A percentile compares a stretch with the other conserved stretches of the same genome.
These are phyloP conservation scores for Adiantum capillusveneris DNA, from an alignment of 75 land plant genomes.

Conservation along the genomic window DNA sequence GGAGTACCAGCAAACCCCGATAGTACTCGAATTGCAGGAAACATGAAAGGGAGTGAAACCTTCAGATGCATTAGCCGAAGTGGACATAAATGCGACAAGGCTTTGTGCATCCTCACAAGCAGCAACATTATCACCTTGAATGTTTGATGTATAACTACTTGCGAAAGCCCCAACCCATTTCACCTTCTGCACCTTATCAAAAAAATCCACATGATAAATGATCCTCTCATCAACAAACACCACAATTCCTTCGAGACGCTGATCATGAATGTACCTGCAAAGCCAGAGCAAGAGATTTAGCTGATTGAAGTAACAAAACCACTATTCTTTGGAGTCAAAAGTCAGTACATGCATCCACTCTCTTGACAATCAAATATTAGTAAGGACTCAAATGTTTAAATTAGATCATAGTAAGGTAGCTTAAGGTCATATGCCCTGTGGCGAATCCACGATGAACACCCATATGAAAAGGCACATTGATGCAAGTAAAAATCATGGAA, in stretches of 20 bases:
- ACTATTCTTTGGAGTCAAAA: no score
- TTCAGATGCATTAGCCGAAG: neutral
- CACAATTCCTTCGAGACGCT: constrained; percentile 75
- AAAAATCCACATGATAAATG: constrained; percentile 67
- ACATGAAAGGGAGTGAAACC: constrained; percentile 40
- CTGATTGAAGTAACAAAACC: no score
- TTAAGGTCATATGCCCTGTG: no score
- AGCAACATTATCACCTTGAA: neutral
- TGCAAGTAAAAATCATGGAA: no score
- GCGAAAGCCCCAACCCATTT: constrained; percentile 84
- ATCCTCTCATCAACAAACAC: constrained; percentile 90
- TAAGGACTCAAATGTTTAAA: no score
- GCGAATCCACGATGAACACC: no score
- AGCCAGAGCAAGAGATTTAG: neutral
- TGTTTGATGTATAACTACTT: constrained; percentile 36
- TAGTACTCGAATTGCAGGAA: constrained; percentile 67
- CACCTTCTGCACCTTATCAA: constrained; percentile 72
- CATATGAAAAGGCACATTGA: no score
- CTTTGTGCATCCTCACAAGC: constrained; percentile 8
- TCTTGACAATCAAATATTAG: no score
- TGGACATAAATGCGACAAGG: no score
- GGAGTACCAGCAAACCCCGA: constrained; percentile 61
- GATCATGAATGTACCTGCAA: constrained; percentile 54
- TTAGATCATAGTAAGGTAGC: no score
- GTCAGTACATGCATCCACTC: no score